Percentiles rank a stretch among this genome's conserved stretches.
phyloP scores from a whole-genome alignment of 306 rosid genomes.

The Fragaria vesca region DNA sequence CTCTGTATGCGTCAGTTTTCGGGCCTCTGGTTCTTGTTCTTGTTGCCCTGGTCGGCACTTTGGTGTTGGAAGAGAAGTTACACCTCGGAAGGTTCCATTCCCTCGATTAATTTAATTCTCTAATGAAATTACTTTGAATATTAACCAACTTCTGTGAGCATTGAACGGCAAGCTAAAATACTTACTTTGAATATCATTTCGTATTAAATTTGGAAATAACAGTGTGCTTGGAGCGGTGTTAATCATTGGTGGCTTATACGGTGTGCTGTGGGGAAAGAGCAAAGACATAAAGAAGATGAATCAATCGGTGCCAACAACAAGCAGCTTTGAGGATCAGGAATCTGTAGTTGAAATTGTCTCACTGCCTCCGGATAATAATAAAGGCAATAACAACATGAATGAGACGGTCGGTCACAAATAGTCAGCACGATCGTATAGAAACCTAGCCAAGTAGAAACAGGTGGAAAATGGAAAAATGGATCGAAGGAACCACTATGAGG shows the following conservation, averaged over 20 bases:
- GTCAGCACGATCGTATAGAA: background rate
- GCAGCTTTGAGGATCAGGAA: background rate
- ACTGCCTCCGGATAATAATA: conserved; percentile 3
- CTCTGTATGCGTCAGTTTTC: conserved; percentile 49
- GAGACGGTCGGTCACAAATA: background rate
- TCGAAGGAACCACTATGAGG: too few relatives aligned
- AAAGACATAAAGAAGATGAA: conserved; percentile 10
- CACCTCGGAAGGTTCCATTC: conserved; percentile 44
- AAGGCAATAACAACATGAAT: background rate
- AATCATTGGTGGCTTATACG: conserved; percentile 6
- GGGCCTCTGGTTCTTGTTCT: conserved; percentile 48
- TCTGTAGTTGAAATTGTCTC: conserved; percentile 8
- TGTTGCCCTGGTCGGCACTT: conserved; percentile 42
- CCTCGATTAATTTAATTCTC: too few relatives aligned
- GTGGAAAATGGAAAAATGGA: background rate
- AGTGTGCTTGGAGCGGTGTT: conserved; percentile 17
- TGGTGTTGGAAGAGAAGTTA: conserved; percentile 38
- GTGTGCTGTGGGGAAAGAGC: conserved; percentile 20
- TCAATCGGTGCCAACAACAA: background rate
- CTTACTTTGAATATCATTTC: too few relatives aligned
- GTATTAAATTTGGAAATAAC: background rate
- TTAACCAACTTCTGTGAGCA: background rate
- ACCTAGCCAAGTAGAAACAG: background rate
- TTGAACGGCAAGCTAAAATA: background rate
- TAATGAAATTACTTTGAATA: background rate